phyloP scores from a whole-genome alignment of 495 filamentous ascomycete species.

The Penicillium silybi region DNA sequence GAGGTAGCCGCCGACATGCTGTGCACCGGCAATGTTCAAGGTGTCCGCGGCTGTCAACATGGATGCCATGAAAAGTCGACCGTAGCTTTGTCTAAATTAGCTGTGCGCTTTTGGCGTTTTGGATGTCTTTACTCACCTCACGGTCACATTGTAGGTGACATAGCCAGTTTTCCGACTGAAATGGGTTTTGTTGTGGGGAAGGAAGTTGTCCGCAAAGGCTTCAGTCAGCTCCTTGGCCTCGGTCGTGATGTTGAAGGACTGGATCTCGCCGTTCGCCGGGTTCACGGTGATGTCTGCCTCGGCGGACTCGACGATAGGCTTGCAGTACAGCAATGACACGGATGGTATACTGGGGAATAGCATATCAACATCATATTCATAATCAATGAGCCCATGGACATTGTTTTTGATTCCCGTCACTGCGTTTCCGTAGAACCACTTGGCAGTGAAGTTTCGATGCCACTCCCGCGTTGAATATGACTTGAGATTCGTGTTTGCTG shows the following conservation, averaged over 20 bases:
- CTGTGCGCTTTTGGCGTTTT: not conserved
- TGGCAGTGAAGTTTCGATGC: slow-evolving; percentile 30
- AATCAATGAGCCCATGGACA: not conserved
- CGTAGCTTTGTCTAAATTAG: slow-evolving; percentile 17
- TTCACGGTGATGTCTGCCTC: slow-evolving; percentile 28
- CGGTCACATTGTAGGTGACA: slow-evolving; percentile 13
- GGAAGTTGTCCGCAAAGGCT: slow-evolving; percentile 27
- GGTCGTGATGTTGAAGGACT: slow-evolving; percentile 21
- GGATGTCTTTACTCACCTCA: slow-evolving; percentile 9
- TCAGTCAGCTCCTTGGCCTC: slow-evolving; percentile 8
- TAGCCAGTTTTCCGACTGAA: not conserved
- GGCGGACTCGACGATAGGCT: slow-evolving; percentile 29
- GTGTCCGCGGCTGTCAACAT: slow-evolving; percentile 30
- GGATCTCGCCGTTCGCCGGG: slow-evolving; percentile 24
- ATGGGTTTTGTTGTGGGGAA: slow-evolving; percentile 11
- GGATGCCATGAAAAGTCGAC: slow-evolving; percentile 29
- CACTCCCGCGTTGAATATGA: slow-evolving; percentile 6
- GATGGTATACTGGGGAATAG: slow-evolving; percentile 21
- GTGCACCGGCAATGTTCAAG: slow-evolving; percentile 8
- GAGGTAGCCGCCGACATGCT: not conserved
- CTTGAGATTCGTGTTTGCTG: slow-evolving; percentile 9
- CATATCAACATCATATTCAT: not conserved
- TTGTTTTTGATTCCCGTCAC: slow-evolving; percentile 5
- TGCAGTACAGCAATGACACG: slow-evolving; percentile 28
- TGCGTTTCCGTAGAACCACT: slow-evolving; percentile 26